These are phyloP conservation scores for Calocybe cyanea DNA, from an alignment of 768 basidiomycete species.

Conservation along the genomic window DNA sequence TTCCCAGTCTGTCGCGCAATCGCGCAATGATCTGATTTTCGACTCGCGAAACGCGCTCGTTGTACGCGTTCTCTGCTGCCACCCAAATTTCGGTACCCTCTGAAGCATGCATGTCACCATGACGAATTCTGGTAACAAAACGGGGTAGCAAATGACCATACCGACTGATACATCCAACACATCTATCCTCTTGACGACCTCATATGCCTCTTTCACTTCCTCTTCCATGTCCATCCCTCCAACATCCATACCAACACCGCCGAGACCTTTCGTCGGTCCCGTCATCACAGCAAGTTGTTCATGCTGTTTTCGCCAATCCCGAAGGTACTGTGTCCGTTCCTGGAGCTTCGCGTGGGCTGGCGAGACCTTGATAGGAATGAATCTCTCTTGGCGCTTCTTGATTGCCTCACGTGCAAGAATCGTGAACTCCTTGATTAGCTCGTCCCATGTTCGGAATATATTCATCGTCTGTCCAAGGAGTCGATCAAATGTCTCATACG, in stretches of 20 bases:
- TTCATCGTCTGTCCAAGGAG: conserved; percentile 70
- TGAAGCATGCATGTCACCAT: conserved; percentile 23
- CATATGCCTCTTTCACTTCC: conserved; percentile 94
- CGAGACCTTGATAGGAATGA: conserved; percentile 94
- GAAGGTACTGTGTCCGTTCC: conserved; percentile 80
- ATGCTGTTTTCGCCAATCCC: conserved; percentile 95
- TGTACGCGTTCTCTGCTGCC: conserved; percentile 95
- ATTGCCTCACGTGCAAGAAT: conserved; percentile 92
- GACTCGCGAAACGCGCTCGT: conserved; percentile 93
- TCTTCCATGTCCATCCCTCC: conserved; percentile 98
- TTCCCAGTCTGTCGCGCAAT: conserved; percentile 86
- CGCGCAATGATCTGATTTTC: conserved; percentile 98
- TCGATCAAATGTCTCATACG: conserved; percentile 92
- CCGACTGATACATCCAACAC: conserved; percentile 92
- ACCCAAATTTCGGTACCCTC: conserved; percentile 99
- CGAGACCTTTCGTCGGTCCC: conserved; percentile 84
- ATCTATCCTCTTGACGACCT: conserved; percentile 95
- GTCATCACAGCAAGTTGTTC: conserved; percentile 98
- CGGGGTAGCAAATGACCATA: conserved; percentile 35
- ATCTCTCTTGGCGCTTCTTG: conserved; percentile 83
- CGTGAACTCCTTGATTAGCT: conserved; percentile 86
- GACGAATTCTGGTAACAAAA: no score
- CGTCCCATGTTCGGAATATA: conserved; percentile 88
- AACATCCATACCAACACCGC: conserved; percentile 67
- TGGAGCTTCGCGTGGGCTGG: conserved; percentile 90